Evolutionary conservation across 2,329 filamentous ascomycete species (phyloP).

Genomic region (Colletotrichum siamense): DNA sequence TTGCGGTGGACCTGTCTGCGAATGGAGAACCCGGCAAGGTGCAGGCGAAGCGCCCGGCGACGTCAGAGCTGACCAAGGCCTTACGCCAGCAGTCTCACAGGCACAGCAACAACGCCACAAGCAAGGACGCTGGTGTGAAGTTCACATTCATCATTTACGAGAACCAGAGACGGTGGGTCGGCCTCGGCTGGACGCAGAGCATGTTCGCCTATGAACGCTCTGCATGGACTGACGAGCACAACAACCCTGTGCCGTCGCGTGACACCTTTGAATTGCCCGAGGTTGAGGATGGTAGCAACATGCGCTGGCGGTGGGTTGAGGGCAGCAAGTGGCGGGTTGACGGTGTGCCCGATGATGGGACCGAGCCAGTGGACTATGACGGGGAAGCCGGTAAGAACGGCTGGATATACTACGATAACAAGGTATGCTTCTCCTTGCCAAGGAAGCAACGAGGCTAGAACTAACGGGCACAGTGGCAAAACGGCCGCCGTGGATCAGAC

Average conservation of each 20-base stretch:
- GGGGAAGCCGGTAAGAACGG: constrained; percentile 71
- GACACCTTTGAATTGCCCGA: constrained; percentile 71
- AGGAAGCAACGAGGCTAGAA: neutral
- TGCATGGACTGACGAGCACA: constrained; percentile 95
- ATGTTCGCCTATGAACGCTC: constrained; percentile 89
- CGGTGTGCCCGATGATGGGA: constrained; percentile 63
- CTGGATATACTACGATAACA: constrained; percentile 99
- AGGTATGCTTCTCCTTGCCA: constrained; percentile 59
- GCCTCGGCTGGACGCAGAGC: constrained; percentile 91
- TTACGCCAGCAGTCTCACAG: constrained; percentile 35
- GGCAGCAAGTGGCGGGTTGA: constrained; percentile 88
- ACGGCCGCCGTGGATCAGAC: constrained; percentile 82
- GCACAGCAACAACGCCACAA: constrained; percentile 37
- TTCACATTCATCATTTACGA: constrained; percentile 98
- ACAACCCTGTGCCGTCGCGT: constrained; percentile 78
- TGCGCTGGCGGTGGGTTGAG: constrained; percentile 79
- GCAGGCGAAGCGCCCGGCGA: constrained; percentile 36
- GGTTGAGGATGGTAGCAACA: constrained; percentile 63
- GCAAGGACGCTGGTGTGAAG: constrained; percentile 79
- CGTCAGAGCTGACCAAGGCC: constrained; percentile 54
- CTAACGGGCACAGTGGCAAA: constrained; percentile 72
- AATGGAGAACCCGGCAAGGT: constrained; percentile 21
- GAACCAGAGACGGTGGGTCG: constrained; percentile 94
- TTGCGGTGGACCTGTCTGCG: constrained; percentile 7
- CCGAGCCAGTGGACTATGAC: constrained; percentile 54